Evolutionary conservation across 2,329 filamentous ascomycete species (phyloP), one percentile per base, ranked within the genome.

Genomic region (Podosphaera leucotricha): DNA sequence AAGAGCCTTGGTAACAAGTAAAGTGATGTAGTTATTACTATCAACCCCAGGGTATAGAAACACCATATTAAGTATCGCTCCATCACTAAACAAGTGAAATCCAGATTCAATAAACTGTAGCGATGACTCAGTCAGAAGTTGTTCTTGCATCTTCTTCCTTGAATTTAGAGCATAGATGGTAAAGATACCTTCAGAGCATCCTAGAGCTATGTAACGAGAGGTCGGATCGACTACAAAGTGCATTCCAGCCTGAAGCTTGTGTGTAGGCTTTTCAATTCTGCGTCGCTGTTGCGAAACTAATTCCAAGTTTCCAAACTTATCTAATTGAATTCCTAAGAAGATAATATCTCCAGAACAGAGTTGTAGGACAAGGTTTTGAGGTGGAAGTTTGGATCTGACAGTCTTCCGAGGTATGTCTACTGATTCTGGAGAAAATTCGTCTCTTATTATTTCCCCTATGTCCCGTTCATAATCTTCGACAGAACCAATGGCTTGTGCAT

Each of bases 31-130:
- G 44, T 76, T 66, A 8, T 73, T 67, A 47, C 86, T 76, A 44
- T 73, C 68, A 0, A 69, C 61, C 8, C 68, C 67, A 6, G 85
- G 81, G 47, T 80, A 74, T 2, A 98, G 66, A 50, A 95, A 98
- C 19, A 85, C 80, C 66, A 94, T 77, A 52, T 83, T 80, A 53
- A 87, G 67, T 45, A 95, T 82, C n/a, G 77, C 66, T 1, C 82
- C 85, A 6, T 75, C 70, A 6, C 84, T 64, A 10, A 47, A 44
- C 18, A 55, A 24, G 4, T 52, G 47, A 35, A 39, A 47, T 40
- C 57, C 50, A 0, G 57, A 59, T 47, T 66, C 66, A 46, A 92
- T 68, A 1, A 79, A 80, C 8, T 65, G 59, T 46, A 81, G 59
- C 49, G 61, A 54, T n/a, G 62, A 59, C 26, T 57, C 55, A 33